These are phyloP conservation scores for Wallemia mellicola DNA, from an alignment of 1,284 basidiomycete species.

Conservation along the genomic window DNA sequence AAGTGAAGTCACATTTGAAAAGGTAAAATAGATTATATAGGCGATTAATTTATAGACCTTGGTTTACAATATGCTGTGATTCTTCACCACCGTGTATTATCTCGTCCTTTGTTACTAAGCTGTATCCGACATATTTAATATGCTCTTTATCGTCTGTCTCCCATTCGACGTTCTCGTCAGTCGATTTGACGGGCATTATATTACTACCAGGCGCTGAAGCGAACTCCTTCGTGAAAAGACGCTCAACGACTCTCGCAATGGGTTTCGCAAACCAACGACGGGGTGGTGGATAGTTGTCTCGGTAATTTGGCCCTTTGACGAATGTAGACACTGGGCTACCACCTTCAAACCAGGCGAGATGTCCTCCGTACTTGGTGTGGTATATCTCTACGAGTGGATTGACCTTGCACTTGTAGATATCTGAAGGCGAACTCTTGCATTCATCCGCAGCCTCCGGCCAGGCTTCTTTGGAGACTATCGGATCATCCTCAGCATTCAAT, in stretches of 20 bases:
- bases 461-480: not conserved
- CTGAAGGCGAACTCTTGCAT: not conserved
- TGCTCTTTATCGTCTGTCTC: not conserved
- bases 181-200: not conserved
- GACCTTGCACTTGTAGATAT: not conserved
- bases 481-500: not conserved
- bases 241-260: not conserved
- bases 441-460: not conserved
- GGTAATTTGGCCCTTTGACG: not conserved
- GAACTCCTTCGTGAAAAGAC: not conserved
- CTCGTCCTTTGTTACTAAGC: not conserved
- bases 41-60: not conserved
- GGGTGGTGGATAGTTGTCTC: not conserved
- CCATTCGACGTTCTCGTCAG: not conserved
- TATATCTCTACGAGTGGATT: not conserved
- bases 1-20: too few relatives aligned
- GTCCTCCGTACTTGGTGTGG: not conserved
- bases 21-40: not conserved
- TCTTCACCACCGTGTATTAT: not conserved
- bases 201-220: not conserved
- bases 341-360: not conserved
- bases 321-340: not conserved
- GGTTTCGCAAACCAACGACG: not conserved
- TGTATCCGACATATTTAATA: not conserved
- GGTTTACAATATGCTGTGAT: not conserved